phyloP scores from a whole-genome alignment of 306 rosid species.

The Datisca glomerata region DNA sequence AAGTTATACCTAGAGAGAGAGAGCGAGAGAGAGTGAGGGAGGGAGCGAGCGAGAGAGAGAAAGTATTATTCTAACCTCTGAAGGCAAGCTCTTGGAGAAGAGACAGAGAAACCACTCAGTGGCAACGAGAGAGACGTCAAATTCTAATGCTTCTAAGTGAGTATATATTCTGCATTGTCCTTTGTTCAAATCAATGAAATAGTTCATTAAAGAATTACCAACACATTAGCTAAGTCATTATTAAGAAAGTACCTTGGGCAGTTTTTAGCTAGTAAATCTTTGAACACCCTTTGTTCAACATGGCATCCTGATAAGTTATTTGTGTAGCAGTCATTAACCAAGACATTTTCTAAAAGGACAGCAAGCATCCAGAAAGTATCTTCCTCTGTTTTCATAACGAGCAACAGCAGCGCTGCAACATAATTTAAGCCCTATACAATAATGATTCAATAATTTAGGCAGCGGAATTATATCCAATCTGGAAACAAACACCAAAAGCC shows the following conservation, averaged over 20 bases:
- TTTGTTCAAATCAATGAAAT: neutral
- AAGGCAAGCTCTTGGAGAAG: conserved; percentile 90
- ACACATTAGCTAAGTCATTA: no score
- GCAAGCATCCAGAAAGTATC: conserved; percentile 99
- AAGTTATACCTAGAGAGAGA: neutral
- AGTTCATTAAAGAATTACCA: neutral
- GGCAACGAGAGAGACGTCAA: conserved; percentile 95
- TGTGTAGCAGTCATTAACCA: conserved; percentile 89
- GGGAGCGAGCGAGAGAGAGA: no score
- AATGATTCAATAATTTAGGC: no score
- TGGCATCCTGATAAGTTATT: conserved; percentile 95
- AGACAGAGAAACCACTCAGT: conserved; percentile 98
- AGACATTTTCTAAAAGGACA: conserved; percentile 83
- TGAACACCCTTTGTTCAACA: conserved; percentile 95
- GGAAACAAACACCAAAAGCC: no score
- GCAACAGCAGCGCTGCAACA: conserved; percentile 89
- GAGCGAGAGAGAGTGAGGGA: neutral
- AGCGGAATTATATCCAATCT: no score
- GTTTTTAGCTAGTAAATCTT: conserved; percentile 68
- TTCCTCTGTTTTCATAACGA: conserved; percentile 97
- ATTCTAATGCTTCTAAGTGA: conserved; percentile 82
- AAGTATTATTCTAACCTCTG: conserved; percentile 81
- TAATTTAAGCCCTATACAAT: conserved; percentile 87
- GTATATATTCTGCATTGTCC: conserved; percentile 55
- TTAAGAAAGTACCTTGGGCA: conserved; percentile 62